phyloP scores from a whole-genome alignment of 2,329 filamentous ascomycete genomes.

The Diplodia intermedia region DNA sequence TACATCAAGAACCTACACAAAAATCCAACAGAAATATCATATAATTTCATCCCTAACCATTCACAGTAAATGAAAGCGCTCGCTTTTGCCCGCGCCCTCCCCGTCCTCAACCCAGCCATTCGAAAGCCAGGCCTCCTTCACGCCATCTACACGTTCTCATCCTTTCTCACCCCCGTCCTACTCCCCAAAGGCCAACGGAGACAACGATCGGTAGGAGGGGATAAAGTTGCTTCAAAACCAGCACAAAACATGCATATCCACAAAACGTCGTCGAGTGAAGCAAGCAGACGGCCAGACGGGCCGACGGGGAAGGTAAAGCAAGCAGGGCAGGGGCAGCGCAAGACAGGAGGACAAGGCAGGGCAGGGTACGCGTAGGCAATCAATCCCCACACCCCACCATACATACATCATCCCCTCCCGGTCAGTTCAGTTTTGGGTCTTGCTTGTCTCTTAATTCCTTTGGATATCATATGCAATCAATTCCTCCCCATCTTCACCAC shows the following conservation, averaged over 20 bases:
- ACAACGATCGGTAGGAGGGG: neutral
- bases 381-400: too few species aligned
- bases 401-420: neutral
- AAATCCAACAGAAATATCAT: too few species aligned
- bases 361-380: neutral
- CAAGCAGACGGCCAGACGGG: neutral
- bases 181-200: neutral
- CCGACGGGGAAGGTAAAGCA: neutral
- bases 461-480: constrained; percentile 31
- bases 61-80: too few species aligned
- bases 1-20: too few species aligned
- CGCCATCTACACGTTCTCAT: too few species aligned
- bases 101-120: too few species aligned
- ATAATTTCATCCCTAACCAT: too few species aligned
- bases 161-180: neutral
- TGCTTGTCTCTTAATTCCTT: neutral
- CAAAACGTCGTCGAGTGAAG: neutral
- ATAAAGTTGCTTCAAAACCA: neutral
- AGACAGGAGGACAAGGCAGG: neutral
- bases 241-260: neutral
- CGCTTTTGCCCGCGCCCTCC: too few species aligned
- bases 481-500: neutral
- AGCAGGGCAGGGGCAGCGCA: too few species aligned
- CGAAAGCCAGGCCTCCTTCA: too few species aligned
- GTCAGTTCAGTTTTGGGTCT: neutral